Conservation (phyloP, 2,329 filamentous ascomycete species). For the Lecanicillium sp. region DNA sequence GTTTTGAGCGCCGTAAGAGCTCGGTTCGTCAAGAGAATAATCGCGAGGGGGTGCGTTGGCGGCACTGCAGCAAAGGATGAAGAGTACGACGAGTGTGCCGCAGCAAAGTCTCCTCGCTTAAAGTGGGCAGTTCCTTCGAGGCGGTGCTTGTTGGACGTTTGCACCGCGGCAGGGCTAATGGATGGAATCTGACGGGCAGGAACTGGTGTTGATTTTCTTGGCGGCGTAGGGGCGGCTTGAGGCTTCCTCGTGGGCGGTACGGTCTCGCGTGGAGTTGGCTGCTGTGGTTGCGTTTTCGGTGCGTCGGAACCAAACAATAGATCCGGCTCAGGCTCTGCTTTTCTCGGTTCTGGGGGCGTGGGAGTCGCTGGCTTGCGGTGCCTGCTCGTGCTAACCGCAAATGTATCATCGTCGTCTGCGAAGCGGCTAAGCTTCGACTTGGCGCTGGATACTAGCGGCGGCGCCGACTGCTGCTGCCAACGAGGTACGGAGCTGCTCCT, state of each 20-base stretch:
- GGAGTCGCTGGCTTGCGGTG: constrained; percentile 56
- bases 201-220: constrained; percentile 34
- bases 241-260: constrained; percentile 27
- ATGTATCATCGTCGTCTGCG: constrained; percentile 69
- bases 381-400: constrained; percentile 76
- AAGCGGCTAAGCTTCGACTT: constrained; percentile 60
- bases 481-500: constrained; percentile 42
- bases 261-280: constrained; percentile 29
- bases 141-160: constrained; percentile 70
- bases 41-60: constrained; percentile 69
- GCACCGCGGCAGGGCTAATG: constrained; percentile 61
- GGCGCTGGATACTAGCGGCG: constrained; percentile 24
- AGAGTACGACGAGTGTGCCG: constrained; percentile 77
- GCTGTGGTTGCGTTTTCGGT: constrained; percentile 26
- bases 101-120: constrained; percentile 86
- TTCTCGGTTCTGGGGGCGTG: constrained; percentile 35
- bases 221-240: constrained; percentile 21
- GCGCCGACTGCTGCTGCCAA: constrained; percentile 49
- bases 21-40: constrained; percentile 86
- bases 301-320: constrained; percentile 49
- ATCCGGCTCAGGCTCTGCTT: constrained; percentile 44
- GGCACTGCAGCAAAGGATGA: constrained; percentile 70
- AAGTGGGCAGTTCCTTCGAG: constrained; percentile 80
- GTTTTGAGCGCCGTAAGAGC: constrained; percentile 86
- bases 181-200: constrained; percentile 55